Conservation (phyloP, 495 filamentous ascomycete species). For the Parachaetomium inaequale region DNA sequence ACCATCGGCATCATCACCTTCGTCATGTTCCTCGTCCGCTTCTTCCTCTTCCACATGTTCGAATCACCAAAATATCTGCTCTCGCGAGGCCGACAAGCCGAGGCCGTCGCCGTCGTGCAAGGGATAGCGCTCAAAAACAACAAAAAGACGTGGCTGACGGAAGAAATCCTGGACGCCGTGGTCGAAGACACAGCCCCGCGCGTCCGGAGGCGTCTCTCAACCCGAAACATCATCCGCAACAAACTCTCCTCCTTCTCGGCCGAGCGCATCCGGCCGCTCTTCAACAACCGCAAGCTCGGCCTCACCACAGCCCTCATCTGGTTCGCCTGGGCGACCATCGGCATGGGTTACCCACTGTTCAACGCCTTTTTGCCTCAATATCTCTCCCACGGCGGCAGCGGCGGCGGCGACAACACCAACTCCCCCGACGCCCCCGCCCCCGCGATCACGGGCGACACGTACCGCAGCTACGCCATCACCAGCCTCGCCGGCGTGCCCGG, state of each 20-base stretch:
- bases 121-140: constrained; percentile 69
- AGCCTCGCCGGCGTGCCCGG: constrained; percentile 69
- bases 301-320: constrained; percentile 52
- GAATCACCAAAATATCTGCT: constrained; percentile 84
- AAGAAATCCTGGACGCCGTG: constrained; percentile 54
- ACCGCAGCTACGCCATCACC: constrained; percentile 75
- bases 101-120: constrained; percentile 72
- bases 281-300: constrained; percentile 46
- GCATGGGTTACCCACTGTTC: constrained; percentile 69
- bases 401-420: background rate
- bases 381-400: constrained; percentile 60
- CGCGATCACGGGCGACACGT: constrained; percentile 41
- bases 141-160: constrained; percentile 60
- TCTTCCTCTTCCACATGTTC: constrained; percentile 76
- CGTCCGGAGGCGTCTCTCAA: constrained; percentile 27
- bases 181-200: constrained; percentile 35
- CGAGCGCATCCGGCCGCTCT: constrained; percentile 46
- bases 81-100: constrained; percentile 65
- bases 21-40: constrained; percentile 65
- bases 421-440: constrained; percentile 13
- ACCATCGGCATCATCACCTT: constrained; percentile 73
- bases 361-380: constrained; percentile 83
- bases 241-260: constrained; percentile 43
- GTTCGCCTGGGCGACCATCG: constrained; percentile 56
- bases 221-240: constrained; percentile 36